These are phyloP conservation scores for Sphaerosporella brunnea DNA, from an alignment of 495 filamentous ascomycete genomes.

Conservation along the genomic window DNA sequence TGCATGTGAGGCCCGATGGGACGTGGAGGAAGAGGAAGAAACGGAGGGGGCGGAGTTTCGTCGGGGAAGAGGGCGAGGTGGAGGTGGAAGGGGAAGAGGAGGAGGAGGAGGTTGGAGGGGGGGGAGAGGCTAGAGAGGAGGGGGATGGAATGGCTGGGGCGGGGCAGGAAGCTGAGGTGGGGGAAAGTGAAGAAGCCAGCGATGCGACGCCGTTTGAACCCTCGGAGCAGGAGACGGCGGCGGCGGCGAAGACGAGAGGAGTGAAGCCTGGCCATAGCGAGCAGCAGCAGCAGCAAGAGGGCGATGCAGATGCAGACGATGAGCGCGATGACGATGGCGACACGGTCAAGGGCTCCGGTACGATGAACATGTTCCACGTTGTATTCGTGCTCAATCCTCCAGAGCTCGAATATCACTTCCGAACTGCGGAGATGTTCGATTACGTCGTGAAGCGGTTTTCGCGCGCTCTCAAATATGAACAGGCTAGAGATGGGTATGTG, in stretches of 20 bases:
- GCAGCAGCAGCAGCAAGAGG: slow-evolving; percentile 8
- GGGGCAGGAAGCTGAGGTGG: background rate
- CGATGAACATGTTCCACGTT: slow-evolving; percentile 92
- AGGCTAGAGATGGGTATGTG: slow-evolving; percentile 71
- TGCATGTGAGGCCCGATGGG: slow-evolving; percentile 73
- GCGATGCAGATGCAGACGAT: slow-evolving; percentile 26
- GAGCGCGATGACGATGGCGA: slow-evolving; percentile 26
- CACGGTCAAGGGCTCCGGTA: slow-evolving; percentile 26
- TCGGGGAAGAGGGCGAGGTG: slow-evolving; percentile 25
- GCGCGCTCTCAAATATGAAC: slow-evolving; percentile 77
- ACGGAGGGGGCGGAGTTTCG: slow-evolving; percentile 35
- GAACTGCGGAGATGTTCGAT: slow-evolving; percentile 64
- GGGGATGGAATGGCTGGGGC: background rate
- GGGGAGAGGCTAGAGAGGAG: background rate
- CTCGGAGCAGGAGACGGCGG: slow-evolving; percentile 24
- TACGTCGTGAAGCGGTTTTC: slow-evolving; percentile 79
- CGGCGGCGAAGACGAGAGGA: slow-evolving; percentile 9
- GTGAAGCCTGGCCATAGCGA: background rate
- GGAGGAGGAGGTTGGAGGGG: background rate
- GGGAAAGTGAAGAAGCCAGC: slow-evolving; percentile 3
- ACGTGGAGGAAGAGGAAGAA: slow-evolving; percentile 71
- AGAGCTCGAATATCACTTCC: slow-evolving; percentile 51
- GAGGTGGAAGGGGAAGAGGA: slow-evolving; percentile 12
- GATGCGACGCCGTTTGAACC: too few relatives aligned
- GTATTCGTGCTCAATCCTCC: slow-evolving; percentile 78